A percentile compares a stretch with the other conserved stretches of the same genome.
Evolutionary conservation across 208 protist species (phyloP).

Genomic region (Acanthamoeba triangularis): DNA sequence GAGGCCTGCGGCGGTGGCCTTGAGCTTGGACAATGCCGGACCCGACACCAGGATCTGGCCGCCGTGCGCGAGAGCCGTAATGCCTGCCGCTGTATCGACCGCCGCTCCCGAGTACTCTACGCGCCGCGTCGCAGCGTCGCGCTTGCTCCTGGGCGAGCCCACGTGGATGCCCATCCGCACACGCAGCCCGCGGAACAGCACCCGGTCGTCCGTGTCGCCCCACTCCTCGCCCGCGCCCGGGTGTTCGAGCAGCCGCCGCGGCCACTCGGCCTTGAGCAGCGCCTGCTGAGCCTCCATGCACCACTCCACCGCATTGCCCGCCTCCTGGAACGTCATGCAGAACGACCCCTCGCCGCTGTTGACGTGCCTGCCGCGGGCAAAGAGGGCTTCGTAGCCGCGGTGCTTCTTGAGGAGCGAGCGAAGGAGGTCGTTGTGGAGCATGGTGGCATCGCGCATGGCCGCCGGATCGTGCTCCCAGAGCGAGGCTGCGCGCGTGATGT

Average conservation of each 20-base stretch:
- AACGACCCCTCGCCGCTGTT: slow-evolving; percentile 76
- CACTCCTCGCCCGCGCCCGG: slow-evolving; percentile 66
- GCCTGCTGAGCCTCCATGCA: neutral
- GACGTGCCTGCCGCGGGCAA: neutral
- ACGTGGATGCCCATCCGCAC: slow-evolving; percentile 75
- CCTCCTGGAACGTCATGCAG: slow-evolving; percentile 62
- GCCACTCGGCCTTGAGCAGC: slow-evolving; percentile 69
- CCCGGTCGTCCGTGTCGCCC: slow-evolving; percentile 38
- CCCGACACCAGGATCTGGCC: slow-evolving; percentile 54
- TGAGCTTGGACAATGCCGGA: neutral
- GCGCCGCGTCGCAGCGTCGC: slow-evolving; percentile 13
- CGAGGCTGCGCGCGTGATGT: slow-evolving; percentile 26
- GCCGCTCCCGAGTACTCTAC: slow-evolving; percentile 32
- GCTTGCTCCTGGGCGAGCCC: neutral
- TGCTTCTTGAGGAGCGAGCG: neutral
- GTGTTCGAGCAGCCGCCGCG: slow-evolving; percentile 42
- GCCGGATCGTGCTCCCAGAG: slow-evolving; percentile 10
- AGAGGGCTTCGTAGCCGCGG: slow-evolving; percentile 56
- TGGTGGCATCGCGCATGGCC: slow-evolving; percentile 34
- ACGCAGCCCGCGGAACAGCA: slow-evolving; percentile 67
- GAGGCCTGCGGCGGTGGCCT: neutral
- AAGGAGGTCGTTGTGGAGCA: slow-evolving; percentile 18
- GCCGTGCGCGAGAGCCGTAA: slow-evolving; percentile 49
- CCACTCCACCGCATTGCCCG: slow-evolving; percentile 2
- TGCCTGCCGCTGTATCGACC: neutral